These are phyloP conservation scores for Russula dissimulans DNA, from an alignment of 768 basidiomycete genomes.

Conservation along the genomic window DNA sequence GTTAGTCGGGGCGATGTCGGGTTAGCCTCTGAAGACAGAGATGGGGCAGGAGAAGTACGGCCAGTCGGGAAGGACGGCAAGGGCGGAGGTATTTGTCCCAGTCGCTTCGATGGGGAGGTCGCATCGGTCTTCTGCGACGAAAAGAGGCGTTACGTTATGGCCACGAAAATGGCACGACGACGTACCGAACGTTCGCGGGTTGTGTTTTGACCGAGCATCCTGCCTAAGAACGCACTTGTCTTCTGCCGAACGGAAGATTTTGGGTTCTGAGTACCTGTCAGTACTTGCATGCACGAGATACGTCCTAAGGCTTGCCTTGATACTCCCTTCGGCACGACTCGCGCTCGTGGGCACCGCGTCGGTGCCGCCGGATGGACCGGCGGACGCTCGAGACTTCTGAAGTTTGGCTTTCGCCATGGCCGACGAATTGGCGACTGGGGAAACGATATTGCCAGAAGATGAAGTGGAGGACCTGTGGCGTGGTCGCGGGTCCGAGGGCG, in stretches of 20 bases:
- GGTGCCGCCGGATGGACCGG: constrained; percentile 26
- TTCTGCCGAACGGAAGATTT: constrained; percentile 67
- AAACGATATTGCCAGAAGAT: constrained; percentile 25
- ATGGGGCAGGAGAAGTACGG: not conserved
- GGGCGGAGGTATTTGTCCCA: constrained; percentile 22
- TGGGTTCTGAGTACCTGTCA: constrained; percentile 29
- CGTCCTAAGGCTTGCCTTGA: constrained; percentile 38
- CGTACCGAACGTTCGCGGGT: constrained; percentile 62
- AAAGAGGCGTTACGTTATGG: constrained; percentile 1
- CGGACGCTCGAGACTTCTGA: constrained; percentile 3
- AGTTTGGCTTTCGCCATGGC: constrained; percentile 21
- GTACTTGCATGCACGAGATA: constrained; percentile 4
- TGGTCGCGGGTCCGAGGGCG: constrained; percentile 17
- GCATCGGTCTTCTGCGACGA: constrained; percentile 27
- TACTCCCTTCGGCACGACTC: constrained; percentile 31
- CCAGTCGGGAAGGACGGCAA: constrained; percentile 9
- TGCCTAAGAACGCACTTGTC: constrained; percentile 73
- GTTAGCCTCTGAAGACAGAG: constrained; percentile 48
- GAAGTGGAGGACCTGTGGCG: constrained; percentile 38
- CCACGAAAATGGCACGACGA: constrained; percentile 21
- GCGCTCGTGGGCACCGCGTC: constrained; percentile 43
- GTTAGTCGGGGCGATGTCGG: constrained; percentile 22
- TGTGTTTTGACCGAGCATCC: constrained; percentile 60
- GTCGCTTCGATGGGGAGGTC: constrained; percentile 10
- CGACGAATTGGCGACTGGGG: constrained; percentile 26